Evolutionary conservation across 306 rosid species (phyloP).

Genomic region (Coriaria nepalensis): DNA sequence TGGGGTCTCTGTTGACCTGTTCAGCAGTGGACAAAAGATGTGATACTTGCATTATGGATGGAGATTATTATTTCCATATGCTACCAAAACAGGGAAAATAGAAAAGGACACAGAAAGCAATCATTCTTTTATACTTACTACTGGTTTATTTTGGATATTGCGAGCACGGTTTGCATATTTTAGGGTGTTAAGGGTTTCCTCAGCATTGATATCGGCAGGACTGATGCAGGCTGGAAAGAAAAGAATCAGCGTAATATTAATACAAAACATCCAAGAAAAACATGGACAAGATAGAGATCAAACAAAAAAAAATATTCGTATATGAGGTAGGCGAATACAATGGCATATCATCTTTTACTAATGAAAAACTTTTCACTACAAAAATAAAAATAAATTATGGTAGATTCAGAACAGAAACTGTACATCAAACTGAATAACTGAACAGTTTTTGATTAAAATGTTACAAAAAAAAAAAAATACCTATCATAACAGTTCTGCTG

Average conservation of each 20-base stretch:
- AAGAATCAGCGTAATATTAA: constrained; percentile 3
- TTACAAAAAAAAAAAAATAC: constrained; percentile 23
- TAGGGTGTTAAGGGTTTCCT: constrained; percentile 97
- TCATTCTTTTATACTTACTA: constrained; percentile 43
- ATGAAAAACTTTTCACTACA: constrained; percentile 17
- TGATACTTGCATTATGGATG: constrained; percentile 11
- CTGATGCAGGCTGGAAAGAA: constrained; percentile 83
- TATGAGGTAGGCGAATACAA: no score
- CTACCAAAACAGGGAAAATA: background rate
- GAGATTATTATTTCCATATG: constrained; percentile 13
- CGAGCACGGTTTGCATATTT: constrained; percentile 99
- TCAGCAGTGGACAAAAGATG: constrained; percentile 13
- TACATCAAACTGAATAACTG: no score
- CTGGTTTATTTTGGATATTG: constrained; percentile 91
- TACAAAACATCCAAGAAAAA: constrained; percentile 1
- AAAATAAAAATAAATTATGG: constrained; percentile 9
- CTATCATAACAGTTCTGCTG: constrained; percentile 99
- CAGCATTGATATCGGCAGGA: constrained; percentile 98
- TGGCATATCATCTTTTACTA: background rate
- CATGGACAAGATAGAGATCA: no score
- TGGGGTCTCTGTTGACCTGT: constrained; percentile 95
- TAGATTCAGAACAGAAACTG: no score
- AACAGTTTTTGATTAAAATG: no score
- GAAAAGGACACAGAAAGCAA: constrained; percentile 5
- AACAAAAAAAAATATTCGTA: no score